Base-by-base conservation (phyloP, 2,329 filamentous ascomycete species). In the Colletotrichum shisoi region DNA sequence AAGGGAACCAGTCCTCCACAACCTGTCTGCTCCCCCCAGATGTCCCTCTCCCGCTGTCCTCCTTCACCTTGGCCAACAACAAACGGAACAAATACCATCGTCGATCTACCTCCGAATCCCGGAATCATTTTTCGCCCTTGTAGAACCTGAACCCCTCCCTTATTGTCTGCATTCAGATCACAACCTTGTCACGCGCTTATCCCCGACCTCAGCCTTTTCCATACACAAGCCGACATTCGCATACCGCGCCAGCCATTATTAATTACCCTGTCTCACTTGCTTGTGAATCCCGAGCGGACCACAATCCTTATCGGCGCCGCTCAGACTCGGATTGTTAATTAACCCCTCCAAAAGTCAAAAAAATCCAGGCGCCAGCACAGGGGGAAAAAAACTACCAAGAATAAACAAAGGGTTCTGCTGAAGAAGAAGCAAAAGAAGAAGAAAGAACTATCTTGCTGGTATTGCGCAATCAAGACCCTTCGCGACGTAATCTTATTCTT, bases 311-410 rank as follows among this genome's bases (percentile, higher is more conserved):
- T 65, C 65, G 65, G 65, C 61, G 37, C 54, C 61, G 39, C 56
- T 40, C 19, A 49, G 34, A 39, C 42, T 51, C 15, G 42, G 54
- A 68, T 68, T 68, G 65, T 68, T 68, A 68, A 68, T 59, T 62
- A 66, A 65, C 59, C 65, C 56, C 62, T 57, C 53, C 56, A 64
- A 59, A 62, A 44, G 27, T 24, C 44, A 21, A 34, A 59, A 60
- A 63, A 27, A 6, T 24, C 53, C 45, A 31, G 19, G 39, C 42
- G 63, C 51, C 21, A 49, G 42, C 31, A 56, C 17, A 49, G 37
- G n/a, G n/a, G n/a, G 37, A 39, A 54, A 42, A 39, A 31, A 49
- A 51, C 2, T 2, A 3, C 8, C 31, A 34, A 9, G 31, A 34
- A 34, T 8, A 34, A 34, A 34, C 9, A 34, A 34, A 34, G 31